Evolutionary conservation across 164 flowering plant species (phyloP).

Genomic region (Annona cherimola): DNA sequence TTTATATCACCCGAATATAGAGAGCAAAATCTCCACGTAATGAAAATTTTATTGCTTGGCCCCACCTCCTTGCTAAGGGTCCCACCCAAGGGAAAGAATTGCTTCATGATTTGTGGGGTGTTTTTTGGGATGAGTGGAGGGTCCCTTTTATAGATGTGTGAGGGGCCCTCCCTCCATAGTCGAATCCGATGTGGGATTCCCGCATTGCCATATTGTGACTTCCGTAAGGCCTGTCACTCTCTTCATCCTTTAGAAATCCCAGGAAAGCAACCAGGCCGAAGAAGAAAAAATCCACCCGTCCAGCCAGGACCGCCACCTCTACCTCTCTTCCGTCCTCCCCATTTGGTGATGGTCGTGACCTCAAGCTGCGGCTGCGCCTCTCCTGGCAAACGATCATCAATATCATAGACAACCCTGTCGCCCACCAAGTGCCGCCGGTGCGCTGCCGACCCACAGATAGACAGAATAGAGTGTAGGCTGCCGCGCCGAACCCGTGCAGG

Average conservation of each 20-base stretch:
- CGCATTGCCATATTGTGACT: too few species aligned
- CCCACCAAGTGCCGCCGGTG: conserved; percentile 72
- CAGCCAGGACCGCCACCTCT: conserved; percentile 86
- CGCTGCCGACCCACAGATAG: conserved; percentile 52
- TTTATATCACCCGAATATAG: too few species aligned
- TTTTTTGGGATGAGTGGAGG: too few species aligned
- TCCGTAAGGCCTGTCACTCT: conserved; percentile 47
- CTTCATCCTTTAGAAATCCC: conserved; percentile 76
- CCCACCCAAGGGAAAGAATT: too few species aligned
- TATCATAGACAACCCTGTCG: conserved; percentile 57
- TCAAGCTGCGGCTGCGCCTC: conserved; percentile 94
- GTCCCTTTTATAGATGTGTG: too few species aligned
- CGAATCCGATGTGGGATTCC: too few species aligned
- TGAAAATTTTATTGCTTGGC: too few species aligned
- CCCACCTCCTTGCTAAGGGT: too few species aligned
- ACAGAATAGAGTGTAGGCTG: conserved; percentile 64
- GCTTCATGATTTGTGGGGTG: too few species aligned
- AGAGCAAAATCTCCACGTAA: too few species aligned
- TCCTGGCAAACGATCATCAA: conserved; percentile 61
- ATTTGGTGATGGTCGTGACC: conserved; percentile 91
- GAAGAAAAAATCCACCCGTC: conserved; percentile 83
- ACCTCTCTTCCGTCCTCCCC: conserved; percentile 53
- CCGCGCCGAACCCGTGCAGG: conserved; percentile 63
- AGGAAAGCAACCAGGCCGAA: conserved; percentile 86
- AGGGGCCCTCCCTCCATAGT: too few species aligned